Conservation (phyloP, 345 rosid species). For the Erysimum cheiranthoides region DNA sequence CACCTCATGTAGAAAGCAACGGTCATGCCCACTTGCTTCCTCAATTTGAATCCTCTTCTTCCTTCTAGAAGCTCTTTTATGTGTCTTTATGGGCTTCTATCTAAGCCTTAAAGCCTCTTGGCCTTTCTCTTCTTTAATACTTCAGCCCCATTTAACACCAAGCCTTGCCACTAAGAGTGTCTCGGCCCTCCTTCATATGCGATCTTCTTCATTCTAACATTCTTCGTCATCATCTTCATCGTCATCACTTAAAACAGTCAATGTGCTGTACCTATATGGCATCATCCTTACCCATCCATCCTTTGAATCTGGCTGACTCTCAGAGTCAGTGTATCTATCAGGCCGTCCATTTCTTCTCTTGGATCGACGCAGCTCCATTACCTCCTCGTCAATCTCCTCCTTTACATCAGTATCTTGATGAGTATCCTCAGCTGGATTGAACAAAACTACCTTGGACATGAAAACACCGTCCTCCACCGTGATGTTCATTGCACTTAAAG, state of each 20-base stretch:
- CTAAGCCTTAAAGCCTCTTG: too few species aligned
- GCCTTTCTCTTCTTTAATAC: too few species aligned
- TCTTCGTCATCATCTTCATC: slow-evolving; percentile 37
- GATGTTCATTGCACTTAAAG: slow-evolving; percentile 56
- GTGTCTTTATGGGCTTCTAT: too few species aligned
- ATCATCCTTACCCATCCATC: slow-evolving; percentile 53
- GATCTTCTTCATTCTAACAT: too few species aligned
- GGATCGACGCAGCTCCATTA: slow-evolving; percentile 67
- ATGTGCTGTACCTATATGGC: slow-evolving; percentile 53
- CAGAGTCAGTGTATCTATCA: slow-evolving; percentile 63
- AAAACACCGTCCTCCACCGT: slow-evolving; percentile 55
- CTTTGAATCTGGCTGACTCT: slow-evolving; percentile 47
- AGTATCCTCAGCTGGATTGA: slow-evolving; percentile 44
- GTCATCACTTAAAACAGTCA: slow-evolving; percentile 40
- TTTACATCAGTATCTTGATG: slow-evolving; percentile 26
- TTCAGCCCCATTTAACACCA: too few species aligned
- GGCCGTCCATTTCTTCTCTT: slow-evolving; percentile 72
- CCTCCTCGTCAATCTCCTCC: slow-evolving; percentile 47
- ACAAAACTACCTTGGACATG: slow-evolving; percentile 51
- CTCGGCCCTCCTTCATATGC: too few species aligned
- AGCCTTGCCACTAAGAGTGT: too few species aligned
- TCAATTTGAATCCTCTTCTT: too few species aligned
- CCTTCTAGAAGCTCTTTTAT: too few species aligned
- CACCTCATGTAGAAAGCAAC: too few species aligned
- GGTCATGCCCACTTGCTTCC: too few species aligned